These are phyloP conservation scores for Candida sithepensis DNA, from an alignment of 805 yeast genomes.

Conservation along the genomic window DNA sequence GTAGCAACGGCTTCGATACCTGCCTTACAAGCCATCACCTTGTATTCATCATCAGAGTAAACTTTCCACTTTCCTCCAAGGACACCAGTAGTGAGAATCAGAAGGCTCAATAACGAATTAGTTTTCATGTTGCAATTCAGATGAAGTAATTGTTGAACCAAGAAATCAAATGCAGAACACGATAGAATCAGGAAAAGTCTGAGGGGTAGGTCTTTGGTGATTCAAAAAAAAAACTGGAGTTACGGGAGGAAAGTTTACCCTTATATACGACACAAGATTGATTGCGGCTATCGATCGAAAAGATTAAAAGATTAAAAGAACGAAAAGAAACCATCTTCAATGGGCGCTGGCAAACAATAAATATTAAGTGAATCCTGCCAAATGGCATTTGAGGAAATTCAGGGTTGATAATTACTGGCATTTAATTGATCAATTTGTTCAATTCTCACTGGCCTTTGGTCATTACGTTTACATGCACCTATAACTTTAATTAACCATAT, in stretches of 20 bases:
- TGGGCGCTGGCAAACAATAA: too few species aligned
- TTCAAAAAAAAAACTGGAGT: too few species aligned
- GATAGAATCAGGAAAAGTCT: too few species aligned
- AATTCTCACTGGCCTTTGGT: background rate
- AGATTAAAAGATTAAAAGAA: background rate
- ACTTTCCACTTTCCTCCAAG: slow-evolving; percentile 9
- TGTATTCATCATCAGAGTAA: slow-evolving; percentile 15
- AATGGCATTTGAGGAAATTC: too few species aligned
- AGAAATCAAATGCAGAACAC: too few species aligned
- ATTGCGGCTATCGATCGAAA: background rate
- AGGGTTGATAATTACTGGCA: background rate
- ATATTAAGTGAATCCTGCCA: too few species aligned
- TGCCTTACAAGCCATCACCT: slow-evolving; percentile 17
- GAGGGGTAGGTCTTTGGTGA: too few species aligned
- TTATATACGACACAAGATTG: background rate
- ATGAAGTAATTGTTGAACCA: too few species aligned
- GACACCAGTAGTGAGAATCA: slow-evolving; percentile 1
- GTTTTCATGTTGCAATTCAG: background rate
- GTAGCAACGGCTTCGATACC: slow-evolving; percentile 20
- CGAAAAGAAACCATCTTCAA: too few species aligned
- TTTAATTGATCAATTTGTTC: background rate
- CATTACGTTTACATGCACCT: too few species aligned
- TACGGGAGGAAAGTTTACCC: background rate
- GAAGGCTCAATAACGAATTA: background rate
- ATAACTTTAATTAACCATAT: too few species aligned